phyloP scores from a whole-genome alignment of 2,329 filamentous ascomycete species.

The Colletotrichum lindemuthianum region DNA sequence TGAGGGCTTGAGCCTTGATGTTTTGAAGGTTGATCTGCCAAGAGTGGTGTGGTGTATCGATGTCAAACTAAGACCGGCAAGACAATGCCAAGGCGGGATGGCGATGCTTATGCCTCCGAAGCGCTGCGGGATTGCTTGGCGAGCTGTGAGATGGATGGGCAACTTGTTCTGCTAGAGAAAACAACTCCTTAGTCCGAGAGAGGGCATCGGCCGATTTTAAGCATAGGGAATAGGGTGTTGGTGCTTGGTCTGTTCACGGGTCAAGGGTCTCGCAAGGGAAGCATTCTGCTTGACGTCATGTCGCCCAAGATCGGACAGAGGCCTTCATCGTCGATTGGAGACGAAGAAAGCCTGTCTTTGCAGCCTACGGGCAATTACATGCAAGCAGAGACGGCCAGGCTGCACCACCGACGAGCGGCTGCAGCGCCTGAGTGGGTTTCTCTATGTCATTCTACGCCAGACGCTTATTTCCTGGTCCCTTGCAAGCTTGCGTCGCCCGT shows the following conservation, averaged over 20 bases:
- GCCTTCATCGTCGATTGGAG: slow-evolving; percentile 19
- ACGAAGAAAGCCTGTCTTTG: slow-evolving; percentile 6
- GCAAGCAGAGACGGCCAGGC: neutral
- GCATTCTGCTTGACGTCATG: slow-evolving; percentile 27
- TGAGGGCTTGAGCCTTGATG: neutral
- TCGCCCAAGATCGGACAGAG: slow-evolving; percentile 9
- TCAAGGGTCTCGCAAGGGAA: neutral
- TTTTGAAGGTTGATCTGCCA: no score
- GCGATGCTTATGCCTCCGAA: slow-evolving; percentile 29
- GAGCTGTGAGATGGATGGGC: slow-evolving; percentile 23
- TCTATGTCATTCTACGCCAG: neutral
- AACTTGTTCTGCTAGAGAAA: neutral
- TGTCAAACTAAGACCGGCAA: slow-evolving; percentile 16
- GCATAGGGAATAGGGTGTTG: slow-evolving; percentile 20
- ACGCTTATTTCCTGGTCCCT: neutral
- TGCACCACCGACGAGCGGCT: no score
- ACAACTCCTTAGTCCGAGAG: neutral
- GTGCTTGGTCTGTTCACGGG: slow-evolving; percentile 4
- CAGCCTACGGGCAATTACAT: neutral
- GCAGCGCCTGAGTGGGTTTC: no score
- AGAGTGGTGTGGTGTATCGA: neutral
- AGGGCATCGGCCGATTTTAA: slow-evolving; percentile 19
- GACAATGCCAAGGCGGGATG: slow-evolving; percentile 32
- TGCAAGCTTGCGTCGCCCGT: neutral
- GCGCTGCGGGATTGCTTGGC: slow-evolving; percentile 27